Percentiles rank a stretch among this genome's conserved stretches.
Evolutionary conservation across 768 basidiomycete species (phyloP).

Genomic region (Tulasnella sp.): DNA sequence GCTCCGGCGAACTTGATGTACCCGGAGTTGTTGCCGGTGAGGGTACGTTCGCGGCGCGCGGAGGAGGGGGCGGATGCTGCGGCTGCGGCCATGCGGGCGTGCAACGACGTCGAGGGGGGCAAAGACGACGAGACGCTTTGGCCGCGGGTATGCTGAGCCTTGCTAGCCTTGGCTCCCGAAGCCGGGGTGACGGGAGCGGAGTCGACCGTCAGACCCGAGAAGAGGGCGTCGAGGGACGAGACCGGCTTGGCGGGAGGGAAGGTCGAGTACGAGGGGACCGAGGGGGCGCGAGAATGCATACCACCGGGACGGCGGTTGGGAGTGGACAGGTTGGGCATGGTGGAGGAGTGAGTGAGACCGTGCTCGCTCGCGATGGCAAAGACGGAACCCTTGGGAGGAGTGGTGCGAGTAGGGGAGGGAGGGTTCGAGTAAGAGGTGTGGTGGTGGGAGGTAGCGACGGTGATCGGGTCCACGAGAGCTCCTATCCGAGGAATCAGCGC

Average conservation of each 20-base stretch:
- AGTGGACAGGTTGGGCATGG: constrained; percentile 20
- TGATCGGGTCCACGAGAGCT: constrained; percentile 12
- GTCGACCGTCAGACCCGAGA: neutral
- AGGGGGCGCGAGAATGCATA: constrained; percentile 16
- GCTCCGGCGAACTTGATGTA: constrained; percentile 21
- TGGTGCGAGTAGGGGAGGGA: neutral
- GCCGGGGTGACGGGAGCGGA: neutral
- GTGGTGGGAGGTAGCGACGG: neutral
- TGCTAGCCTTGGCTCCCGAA: neutral
- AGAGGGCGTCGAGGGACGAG: constrained; percentile 25
- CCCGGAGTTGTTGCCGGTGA: constrained; percentile 18
- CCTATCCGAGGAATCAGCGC: neutral
- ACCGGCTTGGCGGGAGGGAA: constrained; percentile 21
- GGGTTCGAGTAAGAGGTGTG: neutral
- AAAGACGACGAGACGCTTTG: constrained; percentile 7
- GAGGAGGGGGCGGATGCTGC: neutral
- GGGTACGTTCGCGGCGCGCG: constrained; percentile 10
- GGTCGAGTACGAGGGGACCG: constrained; percentile 14
- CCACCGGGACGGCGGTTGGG: neutral
- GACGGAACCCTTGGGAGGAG: constrained; percentile 5
- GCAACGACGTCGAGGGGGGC: neutral
- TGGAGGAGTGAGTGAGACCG: neutral
- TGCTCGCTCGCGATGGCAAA: constrained; percentile 1
- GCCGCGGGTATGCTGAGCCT: constrained; percentile 9
- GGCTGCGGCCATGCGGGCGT: constrained; percentile 16